Evolutionary conservation across 148 eudicot genomes (phyloP), one percentile per base, ranked within the genome.

Genomic region (Arctostaphylos glauca): DNA sequence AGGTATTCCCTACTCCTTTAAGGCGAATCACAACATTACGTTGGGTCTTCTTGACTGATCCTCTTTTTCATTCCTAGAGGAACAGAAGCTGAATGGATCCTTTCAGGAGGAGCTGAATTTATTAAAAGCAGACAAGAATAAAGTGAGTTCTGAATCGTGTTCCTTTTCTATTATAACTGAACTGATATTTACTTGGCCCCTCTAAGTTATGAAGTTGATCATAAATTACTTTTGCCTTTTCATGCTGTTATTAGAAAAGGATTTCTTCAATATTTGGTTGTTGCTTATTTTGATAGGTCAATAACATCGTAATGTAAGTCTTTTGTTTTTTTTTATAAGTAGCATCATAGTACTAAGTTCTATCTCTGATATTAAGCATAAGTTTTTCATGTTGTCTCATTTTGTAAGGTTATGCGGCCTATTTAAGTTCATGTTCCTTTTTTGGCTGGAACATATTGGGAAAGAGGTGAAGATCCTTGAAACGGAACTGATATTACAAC

Each of bases 51-150:
- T 73, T 25, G 21, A 84, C 80, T 90, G 83, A 87, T 77, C 14
- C 79, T 68, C 62, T 66, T 64, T 56, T 49, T 75, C 59, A 56
- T 87, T 86, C 77, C 58, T 89, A 94, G 99, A 92, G 89, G 98
- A 94, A 81, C 90, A 88, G 88, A 94, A 86, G 87, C 79, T 87
- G 91, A 84, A 84, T 25, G 79, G 55, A 85, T 86, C 95, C 71
- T 84, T 91, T 71, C 89, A 86, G 85, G 91, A 88, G 81, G 95
- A 96, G 88, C 86, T 94, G 76, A 85, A 84, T 80, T 84, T 79
- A 23, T 83, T 91, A 83, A 94, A 90, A 81, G 83, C 77, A 83
- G 92, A 90, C 50, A 92, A 87, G 41, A 84, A 85, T 67, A 89
- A 91, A 87, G 99, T 96, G 84, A 91, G 97, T 85, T 81, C n/a